These are phyloP conservation scores for Selaginella moellendorffii DNA, from an alignment of 75 land plant species.

Conservation along the genomic window DNA sequence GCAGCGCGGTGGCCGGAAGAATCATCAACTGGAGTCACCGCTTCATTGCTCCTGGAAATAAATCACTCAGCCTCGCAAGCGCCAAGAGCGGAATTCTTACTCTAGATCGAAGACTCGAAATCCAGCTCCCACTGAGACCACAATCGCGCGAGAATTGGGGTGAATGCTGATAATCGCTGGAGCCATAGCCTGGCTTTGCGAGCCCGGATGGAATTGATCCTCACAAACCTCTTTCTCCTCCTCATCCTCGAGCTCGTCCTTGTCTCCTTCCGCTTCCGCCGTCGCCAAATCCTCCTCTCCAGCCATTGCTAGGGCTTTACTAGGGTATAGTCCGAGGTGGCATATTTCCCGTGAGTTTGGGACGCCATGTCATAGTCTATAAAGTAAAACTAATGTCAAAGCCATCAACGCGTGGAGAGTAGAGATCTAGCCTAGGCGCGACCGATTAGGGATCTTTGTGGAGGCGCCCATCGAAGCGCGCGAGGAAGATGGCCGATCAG, in stretches of 20 bases:
- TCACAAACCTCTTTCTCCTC: neutral
- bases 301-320: neutral
- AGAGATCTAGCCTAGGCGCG: too few species aligned
- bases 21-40: conserved; percentile 15
- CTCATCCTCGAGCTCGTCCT: neutral
- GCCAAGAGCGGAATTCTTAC: too few species aligned
- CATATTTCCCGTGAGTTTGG: neutral
- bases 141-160: neutral
- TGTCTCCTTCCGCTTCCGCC: neutral
- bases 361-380: neutral
- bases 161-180: neutral
- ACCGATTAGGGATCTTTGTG: neutral
- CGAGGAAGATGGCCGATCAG: conserved; percentile 26
- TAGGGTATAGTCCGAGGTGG: neutral
- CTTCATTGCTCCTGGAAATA: neutral
- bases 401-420: too few species aligned
- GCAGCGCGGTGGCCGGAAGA: conserved; percentile 52
- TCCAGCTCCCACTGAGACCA: neutral
- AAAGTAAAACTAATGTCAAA: too few species aligned
- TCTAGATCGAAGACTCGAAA: neutral
- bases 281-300: neutral
- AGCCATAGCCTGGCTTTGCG: neutral
- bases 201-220: neutral
- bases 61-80: too few species aligned
- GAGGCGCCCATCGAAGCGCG: neutral